These are phyloP conservation scores for Dalbergia cochinchinensis DNA, from an alignment of 306 rosid species.

Conservation along the genomic window DNA sequence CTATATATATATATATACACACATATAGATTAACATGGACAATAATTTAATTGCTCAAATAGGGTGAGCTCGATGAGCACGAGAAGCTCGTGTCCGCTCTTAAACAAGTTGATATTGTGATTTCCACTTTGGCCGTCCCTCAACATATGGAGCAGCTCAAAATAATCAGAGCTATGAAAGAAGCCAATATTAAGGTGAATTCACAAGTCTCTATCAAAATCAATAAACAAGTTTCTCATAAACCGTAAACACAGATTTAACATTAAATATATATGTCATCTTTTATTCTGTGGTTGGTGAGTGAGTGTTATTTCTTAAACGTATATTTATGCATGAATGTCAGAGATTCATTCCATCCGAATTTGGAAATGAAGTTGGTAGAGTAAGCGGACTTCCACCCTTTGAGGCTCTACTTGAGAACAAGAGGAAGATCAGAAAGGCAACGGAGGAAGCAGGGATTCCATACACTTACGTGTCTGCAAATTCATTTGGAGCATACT, in stretches of 20 bases:
- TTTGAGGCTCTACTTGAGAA: slow-evolving; percentile 52
- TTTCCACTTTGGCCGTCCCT: slow-evolving; percentile 58
- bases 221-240: too few relatives aligned
- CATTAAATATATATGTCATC: too few relatives aligned
- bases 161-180: slow-evolving; percentile 58
- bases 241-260: too few relatives aligned
- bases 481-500: slow-evolving; percentile 55
- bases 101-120: slow-evolving; percentile 54
- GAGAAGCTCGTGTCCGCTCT: slow-evolving; percentile 53
- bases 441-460: slow-evolving; percentile 56
- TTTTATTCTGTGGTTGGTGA: too few relatives aligned
- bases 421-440: slow-evolving; percentile 60
- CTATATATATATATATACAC: too few relatives aligned
- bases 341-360: slow-evolving; percentile 65
- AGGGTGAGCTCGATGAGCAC: slow-evolving; percentile 57
- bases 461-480: slow-evolving; percentile 51
- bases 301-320: background rate
- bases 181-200: slow-evolving; percentile 57
- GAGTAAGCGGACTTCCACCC: slow-evolving; percentile 51
- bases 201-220: too few relatives aligned
- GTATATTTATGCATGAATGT: background rate
- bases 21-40: background rate
- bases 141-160: slow-evolving; percentile 58
- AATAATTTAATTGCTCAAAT: background rate
- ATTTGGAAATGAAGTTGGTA: slow-evolving; percentile 53